phyloP scores from a whole-genome alignment of 192 early-diverging fungal species.

The Coemansia sp. region DNA sequence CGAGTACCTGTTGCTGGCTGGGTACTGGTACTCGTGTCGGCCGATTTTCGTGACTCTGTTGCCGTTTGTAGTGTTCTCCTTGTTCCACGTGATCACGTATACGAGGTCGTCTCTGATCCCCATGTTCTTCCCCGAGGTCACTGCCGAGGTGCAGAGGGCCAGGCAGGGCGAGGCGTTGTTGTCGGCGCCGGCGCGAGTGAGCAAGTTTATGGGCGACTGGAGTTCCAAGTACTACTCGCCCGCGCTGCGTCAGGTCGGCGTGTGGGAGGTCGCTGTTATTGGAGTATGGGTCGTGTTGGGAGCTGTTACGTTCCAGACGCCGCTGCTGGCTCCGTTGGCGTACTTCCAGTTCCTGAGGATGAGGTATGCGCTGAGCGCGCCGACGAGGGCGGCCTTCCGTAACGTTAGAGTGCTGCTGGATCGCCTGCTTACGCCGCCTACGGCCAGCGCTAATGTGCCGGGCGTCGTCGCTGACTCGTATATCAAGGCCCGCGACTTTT shows the following conservation, averaged over 20 bases:
- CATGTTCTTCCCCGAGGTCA: constrained; percentile 29
- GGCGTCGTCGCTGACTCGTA: constrained; percentile 44
- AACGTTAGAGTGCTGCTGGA: constrained; percentile 35
- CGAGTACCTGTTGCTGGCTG: constrained; percentile 51
- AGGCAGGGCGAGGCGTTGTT: constrained; percentile 12
- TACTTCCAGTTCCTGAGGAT: constrained; percentile 53
- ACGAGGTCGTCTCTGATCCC: constrained; percentile 41
- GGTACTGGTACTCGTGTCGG: constrained; percentile 34
- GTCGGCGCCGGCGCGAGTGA: constrained; percentile 22
- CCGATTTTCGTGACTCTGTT: constrained; percentile 42
- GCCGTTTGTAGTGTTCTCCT: constrained; percentile 54
- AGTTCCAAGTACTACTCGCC: constrained; percentile 43
- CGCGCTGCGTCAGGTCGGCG: constrained; percentile 47
- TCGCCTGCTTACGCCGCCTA: constrained; percentile 30
- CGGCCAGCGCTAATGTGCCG: constrained; percentile 26
- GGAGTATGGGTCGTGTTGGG: constrained; percentile 42
- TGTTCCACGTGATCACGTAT: constrained; percentile 55
- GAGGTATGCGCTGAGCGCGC: constrained; percentile 51
- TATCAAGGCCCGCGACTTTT: constrained; percentile 38
- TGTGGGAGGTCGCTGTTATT: constrained; percentile 52
- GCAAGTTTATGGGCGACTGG: constrained; percentile 46
- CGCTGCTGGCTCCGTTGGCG: constrained; percentile 35
- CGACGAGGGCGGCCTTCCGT: constrained; percentile 49
- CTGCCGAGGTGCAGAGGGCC: constrained; percentile 45
- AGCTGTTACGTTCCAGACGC: constrained; percentile 51